Evolutionary conservation across 352 stramenopile genomes (phyloP), one percentile per base, ranked within the genome.

Genomic region (Pythium diclinum): DNA sequence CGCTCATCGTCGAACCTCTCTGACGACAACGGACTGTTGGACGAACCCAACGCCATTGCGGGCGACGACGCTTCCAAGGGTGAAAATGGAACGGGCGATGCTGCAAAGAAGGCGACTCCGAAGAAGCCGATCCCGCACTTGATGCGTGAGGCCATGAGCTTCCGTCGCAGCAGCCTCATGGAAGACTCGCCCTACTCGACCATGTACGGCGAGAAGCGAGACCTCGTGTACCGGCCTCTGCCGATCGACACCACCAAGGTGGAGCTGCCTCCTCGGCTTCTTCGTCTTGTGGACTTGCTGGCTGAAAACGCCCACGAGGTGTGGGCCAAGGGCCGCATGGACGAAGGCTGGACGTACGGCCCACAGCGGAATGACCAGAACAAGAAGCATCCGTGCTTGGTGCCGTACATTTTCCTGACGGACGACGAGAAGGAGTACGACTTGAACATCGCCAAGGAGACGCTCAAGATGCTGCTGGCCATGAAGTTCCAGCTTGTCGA

Each of bases 351-450:
- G 87, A 93, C 83, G 0, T 95, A 94, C 61, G 87, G 87, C 3
- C 85, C 86, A 13, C 74, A 85, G 64, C 85, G 87, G 51, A 81
- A 93, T 51, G 87, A 95, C 60, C 61, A 75, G 46, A 53, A 73
- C 36, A 94, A 93, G 75, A 94, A 94, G 65, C 87, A 95, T 46
- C 81, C 79, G 44, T 94, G 87, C 42, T 76, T 95, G 8, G 87
- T 95, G 65, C 87, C 87, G 14, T 95, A 95, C 63, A 87, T 95
- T 47, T 95, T 94, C 65, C 71, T 95, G n/a, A 93, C 85, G 14
- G 85, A 95, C 53, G 85, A 92, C 5, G 87, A 95, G 59, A 94
- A 95, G 61, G 85, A 94, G 59, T 94, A 93, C 69, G 87, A 95
- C 67, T 72, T 94, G 44, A 95, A 94, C 61, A 95, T 92, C 58